A percentile compares a stretch with the other conserved stretches of the same genome.
Evolutionary conservation across 345 rosid species (phyloP).

Genomic region (Brassica carinata): DNA sequence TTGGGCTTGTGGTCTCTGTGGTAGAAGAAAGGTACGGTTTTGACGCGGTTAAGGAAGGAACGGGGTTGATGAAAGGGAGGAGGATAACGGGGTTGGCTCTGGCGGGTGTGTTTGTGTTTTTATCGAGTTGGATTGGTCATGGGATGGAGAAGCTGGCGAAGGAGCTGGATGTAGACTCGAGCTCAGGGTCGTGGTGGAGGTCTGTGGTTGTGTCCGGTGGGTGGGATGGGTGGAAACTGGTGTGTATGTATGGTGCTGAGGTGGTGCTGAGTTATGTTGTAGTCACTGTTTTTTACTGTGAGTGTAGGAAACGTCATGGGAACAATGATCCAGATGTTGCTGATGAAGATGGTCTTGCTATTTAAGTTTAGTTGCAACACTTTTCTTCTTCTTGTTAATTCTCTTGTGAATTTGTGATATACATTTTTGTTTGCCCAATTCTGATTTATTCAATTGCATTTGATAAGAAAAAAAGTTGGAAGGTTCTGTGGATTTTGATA

Average conservation of each 20-base stretch:
- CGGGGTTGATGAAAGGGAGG: slow-evolving; percentile 54
- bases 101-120: slow-evolving; percentile 46
- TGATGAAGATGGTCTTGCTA: slow-evolving; percentile 10
- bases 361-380: slow-evolving; percentile 4
- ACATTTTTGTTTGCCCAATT: slow-evolving; percentile 8
- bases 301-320: slow-evolving; percentile 48
- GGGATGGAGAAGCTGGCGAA: slow-evolving; percentile 51
- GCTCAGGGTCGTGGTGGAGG: slow-evolving; percentile 41
- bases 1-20: slow-evolving; percentile 64
- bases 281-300: slow-evolving; percentile 62
- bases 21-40: slow-evolving; percentile 63
- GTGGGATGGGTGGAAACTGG: slow-evolving; percentile 48
- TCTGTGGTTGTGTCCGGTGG: slow-evolving; percentile 39
- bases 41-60: slow-evolving; percentile 60
- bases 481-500: neutral
- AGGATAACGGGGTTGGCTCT: slow-evolving; percentile 57
- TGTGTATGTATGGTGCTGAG: slow-evolving; percentile 53
- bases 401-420: slow-evolving; percentile 17
- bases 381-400: neutral
- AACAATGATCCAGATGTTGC: slow-evolving; percentile 19
- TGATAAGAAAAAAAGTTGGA: neutral
- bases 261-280: slow-evolving; percentile 66
- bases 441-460: neutral
- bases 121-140: slow-evolving; percentile 57
- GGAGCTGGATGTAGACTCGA: slow-evolving; percentile 35